phyloP scores from a whole-genome alignment of 306 rosid species.

The Crotalaria pallida region DNA sequence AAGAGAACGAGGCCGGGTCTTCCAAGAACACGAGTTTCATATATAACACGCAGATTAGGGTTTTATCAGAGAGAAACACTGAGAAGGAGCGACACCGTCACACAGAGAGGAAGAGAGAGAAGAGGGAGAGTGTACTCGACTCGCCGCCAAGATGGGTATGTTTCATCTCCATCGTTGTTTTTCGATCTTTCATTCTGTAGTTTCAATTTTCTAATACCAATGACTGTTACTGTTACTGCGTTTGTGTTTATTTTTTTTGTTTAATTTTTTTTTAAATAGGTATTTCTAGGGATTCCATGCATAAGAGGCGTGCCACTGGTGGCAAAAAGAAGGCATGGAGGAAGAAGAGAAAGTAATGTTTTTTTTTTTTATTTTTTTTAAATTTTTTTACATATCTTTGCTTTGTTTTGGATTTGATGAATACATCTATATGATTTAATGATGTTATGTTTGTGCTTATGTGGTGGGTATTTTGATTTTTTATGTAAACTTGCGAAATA shows the following conservation, averaged over 20 bases:
- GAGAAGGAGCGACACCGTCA: too few relatives aligned
- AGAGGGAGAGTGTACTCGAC: background rate
- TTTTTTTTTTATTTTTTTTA: background rate
- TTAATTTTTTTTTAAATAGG: background rate
- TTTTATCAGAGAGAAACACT: background rate
- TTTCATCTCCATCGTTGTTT: background rate
- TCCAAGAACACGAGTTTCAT: background rate
- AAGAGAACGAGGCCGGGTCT: background rate
- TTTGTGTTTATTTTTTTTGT: background rate
- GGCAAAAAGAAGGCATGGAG: conserved; percentile 35
- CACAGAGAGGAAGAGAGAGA: background rate
- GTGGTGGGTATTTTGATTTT: background rate
- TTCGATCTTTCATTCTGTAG: too few relatives aligned
- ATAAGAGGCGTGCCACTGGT: conserved; percentile 36
- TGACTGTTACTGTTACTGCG: background rate
- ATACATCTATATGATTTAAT: too few relatives aligned
- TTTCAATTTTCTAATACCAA: background rate
- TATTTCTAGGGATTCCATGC: conserved; percentile 34
- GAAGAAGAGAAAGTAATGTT: conserved; percentile 31
- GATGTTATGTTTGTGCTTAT: background rate
- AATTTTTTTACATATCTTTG: background rate
- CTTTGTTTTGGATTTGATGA: background rate
- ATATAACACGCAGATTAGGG: background rate
- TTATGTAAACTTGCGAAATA: background rate
- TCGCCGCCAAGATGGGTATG: background rate